These are phyloP conservation scores for Thelonectria blattea DNA, from an alignment of 2,329 filamentous ascomycete species.

Conservation along the genomic window DNA sequence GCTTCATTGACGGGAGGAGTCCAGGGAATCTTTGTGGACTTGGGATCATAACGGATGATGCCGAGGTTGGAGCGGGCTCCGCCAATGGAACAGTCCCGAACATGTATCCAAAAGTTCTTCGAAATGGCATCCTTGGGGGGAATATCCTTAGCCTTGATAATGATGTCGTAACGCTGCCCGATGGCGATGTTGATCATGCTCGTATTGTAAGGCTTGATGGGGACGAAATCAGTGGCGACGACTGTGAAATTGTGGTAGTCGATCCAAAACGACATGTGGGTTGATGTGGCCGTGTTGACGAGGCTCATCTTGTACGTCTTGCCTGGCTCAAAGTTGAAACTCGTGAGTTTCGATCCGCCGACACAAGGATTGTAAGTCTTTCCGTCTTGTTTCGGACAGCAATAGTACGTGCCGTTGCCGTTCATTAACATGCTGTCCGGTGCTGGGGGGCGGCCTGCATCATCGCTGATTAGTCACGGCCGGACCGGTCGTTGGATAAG, in stretches of 20 bases:
- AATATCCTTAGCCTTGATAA: conserved; percentile 47
- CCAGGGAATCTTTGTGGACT: background rate
- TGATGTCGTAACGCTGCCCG: conserved; percentile 52
- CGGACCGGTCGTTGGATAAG: background rate
- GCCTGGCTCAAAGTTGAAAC: conserved; percentile 6
- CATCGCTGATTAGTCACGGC: background rate
- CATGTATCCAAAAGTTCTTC: conserved; percentile 12
- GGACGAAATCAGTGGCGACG: conserved; percentile 60
- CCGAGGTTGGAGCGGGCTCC: conserved; percentile 5
- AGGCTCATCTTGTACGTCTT: conserved; percentile 47
- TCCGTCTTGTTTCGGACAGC: background rate
- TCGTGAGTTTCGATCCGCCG: conserved; percentile 1
- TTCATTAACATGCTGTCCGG: conserved; percentile 11
- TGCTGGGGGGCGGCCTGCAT: background rate
- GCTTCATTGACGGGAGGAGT: background rate
- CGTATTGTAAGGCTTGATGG: conserved; percentile 56
- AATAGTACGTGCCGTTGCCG: conserved; percentile 11
- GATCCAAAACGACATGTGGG: conserved; percentile 58
- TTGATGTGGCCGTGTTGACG: conserved; percentile 56
- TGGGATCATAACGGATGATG: conserved; percentile 11
- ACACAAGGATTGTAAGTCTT: background rate
- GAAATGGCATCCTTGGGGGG: background rate
- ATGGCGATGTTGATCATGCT: conserved; percentile 50
- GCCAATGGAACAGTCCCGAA: conserved; percentile 5
- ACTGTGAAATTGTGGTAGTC: conserved; percentile 59